Evolutionary conservation across 495 filamentous ascomycete species (phyloP).

Genomic region (Mytilinidion resinicola): DNA sequence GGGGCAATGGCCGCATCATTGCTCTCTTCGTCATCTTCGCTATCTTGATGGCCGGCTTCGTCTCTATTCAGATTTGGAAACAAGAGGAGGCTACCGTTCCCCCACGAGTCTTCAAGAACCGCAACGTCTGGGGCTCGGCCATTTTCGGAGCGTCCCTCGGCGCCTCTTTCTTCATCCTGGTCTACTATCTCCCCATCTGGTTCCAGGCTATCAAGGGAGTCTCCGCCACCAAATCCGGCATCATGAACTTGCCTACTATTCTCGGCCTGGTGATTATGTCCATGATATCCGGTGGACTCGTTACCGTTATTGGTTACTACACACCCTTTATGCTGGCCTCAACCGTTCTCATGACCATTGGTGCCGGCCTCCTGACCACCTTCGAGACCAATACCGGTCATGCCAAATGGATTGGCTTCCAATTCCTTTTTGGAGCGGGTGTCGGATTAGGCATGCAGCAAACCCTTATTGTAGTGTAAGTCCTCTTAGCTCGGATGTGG

Average conservation of each 20-base stretch:
- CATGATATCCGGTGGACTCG: constrained; percentile 46
- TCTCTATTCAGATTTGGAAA: constrained; percentile 43
- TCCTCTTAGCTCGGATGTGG: too few relatives aligned
- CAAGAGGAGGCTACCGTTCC: constrained; percentile 36
- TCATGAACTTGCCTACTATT: constrained; percentile 54
- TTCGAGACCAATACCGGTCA: constrained; percentile 46
- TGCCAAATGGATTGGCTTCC: constrained; percentile 60
- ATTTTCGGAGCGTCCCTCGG: constrained; percentile 31
- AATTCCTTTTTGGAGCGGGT: constrained; percentile 65
- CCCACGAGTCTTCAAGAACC: constrained; percentile 35
- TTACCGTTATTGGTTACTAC: constrained; percentile 59
- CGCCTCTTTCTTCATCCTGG: constrained; percentile 34
- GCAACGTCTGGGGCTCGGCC: constrained; percentile 30
- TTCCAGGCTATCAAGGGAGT: constrained; percentile 66
- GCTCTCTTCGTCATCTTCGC: constrained; percentile 46
- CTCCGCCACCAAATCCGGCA: constrained; percentile 51
- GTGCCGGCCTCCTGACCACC: constrained; percentile 58
- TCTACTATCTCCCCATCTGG: constrained; percentile 47
- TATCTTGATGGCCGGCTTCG: constrained; percentile 42
- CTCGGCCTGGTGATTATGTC: constrained; percentile 41
- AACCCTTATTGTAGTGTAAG: constrained; percentile 48
- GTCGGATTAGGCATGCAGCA: constrained; percentile 70
- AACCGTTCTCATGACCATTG: constrained; percentile 50
- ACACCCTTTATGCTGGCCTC: constrained; percentile 52
- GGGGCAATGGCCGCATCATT: constrained; percentile 49